These are phyloP conservation scores for Leptomonas seymouri DNA, from an alignment of 208 protist genomes.

Conservation along the genomic window DNA sequence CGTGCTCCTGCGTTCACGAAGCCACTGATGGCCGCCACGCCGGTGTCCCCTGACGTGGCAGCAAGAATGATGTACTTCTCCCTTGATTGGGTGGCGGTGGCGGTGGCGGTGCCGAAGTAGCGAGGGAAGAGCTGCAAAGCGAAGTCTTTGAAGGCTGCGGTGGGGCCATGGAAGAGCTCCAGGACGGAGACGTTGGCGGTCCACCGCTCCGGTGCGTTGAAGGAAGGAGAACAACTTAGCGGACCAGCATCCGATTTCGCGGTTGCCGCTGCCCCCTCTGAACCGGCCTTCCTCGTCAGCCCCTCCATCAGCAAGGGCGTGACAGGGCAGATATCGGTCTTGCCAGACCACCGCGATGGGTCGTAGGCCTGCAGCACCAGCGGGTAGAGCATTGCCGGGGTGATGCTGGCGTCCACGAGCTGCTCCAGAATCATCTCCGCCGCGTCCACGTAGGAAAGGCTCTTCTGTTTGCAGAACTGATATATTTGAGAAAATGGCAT, in stretches of 20 bases:
- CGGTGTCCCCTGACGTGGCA: conserved; percentile 91
- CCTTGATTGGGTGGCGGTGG: conserved; percentile 28
- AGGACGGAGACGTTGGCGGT: conserved; percentile 51
- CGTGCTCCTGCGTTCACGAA: conserved; percentile 72
- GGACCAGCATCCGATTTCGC: neutral
- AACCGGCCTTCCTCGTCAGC: neutral
- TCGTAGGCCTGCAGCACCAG: conserved; percentile 77
- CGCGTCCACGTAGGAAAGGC: conserved; percentile 68
- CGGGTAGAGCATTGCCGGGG: conserved; percentile 48
- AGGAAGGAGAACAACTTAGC: conserved; percentile 10
- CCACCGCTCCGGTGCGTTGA: conserved; percentile 35
- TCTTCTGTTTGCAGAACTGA: conserved; percentile 47
- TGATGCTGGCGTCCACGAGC: conserved; percentile 68
- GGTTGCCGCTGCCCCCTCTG: neutral
- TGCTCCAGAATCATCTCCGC: conserved; percentile 79
- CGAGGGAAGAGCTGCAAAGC: conserved; percentile 89
- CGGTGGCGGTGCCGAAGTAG: conserved; percentile 72
- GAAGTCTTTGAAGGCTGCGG: conserved; percentile 92
- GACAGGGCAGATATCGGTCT: conserved; percentile 68
- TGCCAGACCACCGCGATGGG: conserved; percentile 57
- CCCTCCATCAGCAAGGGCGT: conserved; percentile 33
- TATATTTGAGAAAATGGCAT: conserved; percentile 70
- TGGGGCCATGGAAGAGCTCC: conserved; percentile 92
- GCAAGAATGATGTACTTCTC: conserved; percentile 83
- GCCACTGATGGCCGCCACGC: conserved; percentile 86